These are phyloP conservation scores for Chlorociboria aeruginascens DNA, from an alignment of 495 filamentous ascomycete genomes.

Conservation along the genomic window DNA sequence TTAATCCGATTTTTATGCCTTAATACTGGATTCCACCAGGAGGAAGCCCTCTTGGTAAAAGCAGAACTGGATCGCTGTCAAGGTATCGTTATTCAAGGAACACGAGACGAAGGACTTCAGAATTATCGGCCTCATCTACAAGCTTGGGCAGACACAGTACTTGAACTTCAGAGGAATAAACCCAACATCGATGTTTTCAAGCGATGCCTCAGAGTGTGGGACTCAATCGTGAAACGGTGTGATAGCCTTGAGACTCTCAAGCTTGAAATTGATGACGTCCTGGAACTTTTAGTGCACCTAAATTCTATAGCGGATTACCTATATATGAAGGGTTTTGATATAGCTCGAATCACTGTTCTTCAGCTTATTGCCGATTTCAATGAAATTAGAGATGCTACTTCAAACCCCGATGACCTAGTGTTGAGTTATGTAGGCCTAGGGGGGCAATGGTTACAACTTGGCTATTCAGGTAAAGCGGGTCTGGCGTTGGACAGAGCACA, in stretches of 20 bases:
- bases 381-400: constrained; percentile 4
- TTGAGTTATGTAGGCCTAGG: constrained; percentile 48
- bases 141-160: constrained; percentile 39
- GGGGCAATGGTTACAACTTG: constrained; percentile 62
- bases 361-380: constrained; percentile 30
- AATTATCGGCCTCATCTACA: constrained; percentile 44
- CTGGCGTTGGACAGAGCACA: constrained; percentile 48
- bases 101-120: constrained; percentile 39
- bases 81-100: constrained; percentile 3
- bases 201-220: constrained; percentile 37
- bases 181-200: constrained; percentile 37
- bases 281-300: constrained; percentile 48
- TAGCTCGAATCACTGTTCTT: constrained; percentile 28
- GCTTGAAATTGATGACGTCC: constrained; percentile 47
- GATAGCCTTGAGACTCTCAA: constrained; percentile 37
- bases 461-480: constrained; percentile 64
- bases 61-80: neutral
- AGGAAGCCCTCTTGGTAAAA: constrained; percentile 1
- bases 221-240: constrained; percentile 34
- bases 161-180: constrained; percentile 40
- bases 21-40: constrained; percentile 1
- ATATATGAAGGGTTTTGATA: constrained; percentile 56
- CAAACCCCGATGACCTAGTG: constrained; percentile 41
- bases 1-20: constrained; percentile 31
- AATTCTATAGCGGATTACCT: constrained; percentile 64